Percentiles rank a stretch among this genome's conserved stretches.
Evolutionary conservation across 1,139 yeast genomes (phyloP).

Genomic region (Scheffersomyces titani): DNA sequence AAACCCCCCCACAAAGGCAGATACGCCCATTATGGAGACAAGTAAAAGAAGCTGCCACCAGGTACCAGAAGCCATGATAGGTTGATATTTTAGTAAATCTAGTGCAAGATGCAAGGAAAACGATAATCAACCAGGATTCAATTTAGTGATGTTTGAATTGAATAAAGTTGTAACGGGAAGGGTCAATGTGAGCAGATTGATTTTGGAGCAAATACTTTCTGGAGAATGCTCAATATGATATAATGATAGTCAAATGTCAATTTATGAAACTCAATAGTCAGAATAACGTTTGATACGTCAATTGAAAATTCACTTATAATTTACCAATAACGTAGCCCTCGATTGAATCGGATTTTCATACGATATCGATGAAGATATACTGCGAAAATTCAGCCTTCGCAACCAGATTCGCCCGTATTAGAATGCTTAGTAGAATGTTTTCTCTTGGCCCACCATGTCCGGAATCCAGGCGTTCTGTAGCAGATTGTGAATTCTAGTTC

Average conservation of each 20-base stretch:
- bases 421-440: background rate
- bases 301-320: background rate
- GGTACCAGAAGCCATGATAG: background rate
- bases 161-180: background rate
- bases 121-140: no score
- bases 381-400: background rate
- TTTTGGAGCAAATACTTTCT: background rate
- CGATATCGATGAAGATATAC: background rate
- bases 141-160: background rate
- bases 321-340: background rate
- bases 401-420: background rate
- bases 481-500: background rate
- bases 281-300: background rate
- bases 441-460: background rate
- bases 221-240: background rate
- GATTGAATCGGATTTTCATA: background rate
- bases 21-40: conserved; percentile 27
- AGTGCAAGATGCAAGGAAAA: background rate
- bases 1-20: conserved; percentile 35
- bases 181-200: background rate
- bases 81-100: background rate
- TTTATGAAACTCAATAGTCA: background rate
- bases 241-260: background rate
- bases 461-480: background rate
- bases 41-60: conserved; percentile 11